Base-by-base conservation (phyloP, 768 basidiomycete species). In the Hirschioporus abietinus region DNA sequence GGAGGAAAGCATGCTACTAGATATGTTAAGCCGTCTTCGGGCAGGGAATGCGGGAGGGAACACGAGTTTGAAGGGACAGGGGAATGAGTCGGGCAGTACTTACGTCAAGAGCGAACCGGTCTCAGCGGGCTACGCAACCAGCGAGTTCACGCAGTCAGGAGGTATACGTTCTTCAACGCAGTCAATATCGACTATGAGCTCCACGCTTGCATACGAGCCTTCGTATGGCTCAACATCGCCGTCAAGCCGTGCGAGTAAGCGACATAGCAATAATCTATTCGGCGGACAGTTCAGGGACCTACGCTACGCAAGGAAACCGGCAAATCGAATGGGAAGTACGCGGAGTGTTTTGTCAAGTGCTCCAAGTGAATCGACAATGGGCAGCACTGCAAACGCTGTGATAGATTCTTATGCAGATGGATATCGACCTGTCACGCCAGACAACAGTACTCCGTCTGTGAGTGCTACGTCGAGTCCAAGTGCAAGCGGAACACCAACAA, bases 231-330 rank as follows among this genome's bases (percentile, higher is more conserved):
- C 64, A n/a, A 26, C 62, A 25, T 64, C 70, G 30, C 66, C 67
- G 24, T 60, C 65, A 5, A 57, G 62, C 18, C 81, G 84, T 35
- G 84, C 85, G 57, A 78, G 80, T 66, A 89, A 90, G 77, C 85
- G 92, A 60, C 90, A 91, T 75, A 93, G 91, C 80, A 93, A 93
- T 75, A 93, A 93, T 72, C 80, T 95, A 63, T 94, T 93, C 69
- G 88, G 91, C 61, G 87, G 88, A n/a, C 84, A 88, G 65, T 82
- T 92, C 71, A 83, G 88, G 66, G 92, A 94, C 75, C 86, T 92
- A 73, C 79, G 81, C 10, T 91, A 93, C 75, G 74, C 91, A 71
- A 86, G 87, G 67, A 84, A 81, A 63, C 72, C 80, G 24, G 82
- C 81, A 20, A 80, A 77, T 71, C 79, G 77, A 68, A 83, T 79